phyloP scores from a whole-genome alignment of 2,329 filamentous ascomycete species.

The Moelleriella libera region DNA sequence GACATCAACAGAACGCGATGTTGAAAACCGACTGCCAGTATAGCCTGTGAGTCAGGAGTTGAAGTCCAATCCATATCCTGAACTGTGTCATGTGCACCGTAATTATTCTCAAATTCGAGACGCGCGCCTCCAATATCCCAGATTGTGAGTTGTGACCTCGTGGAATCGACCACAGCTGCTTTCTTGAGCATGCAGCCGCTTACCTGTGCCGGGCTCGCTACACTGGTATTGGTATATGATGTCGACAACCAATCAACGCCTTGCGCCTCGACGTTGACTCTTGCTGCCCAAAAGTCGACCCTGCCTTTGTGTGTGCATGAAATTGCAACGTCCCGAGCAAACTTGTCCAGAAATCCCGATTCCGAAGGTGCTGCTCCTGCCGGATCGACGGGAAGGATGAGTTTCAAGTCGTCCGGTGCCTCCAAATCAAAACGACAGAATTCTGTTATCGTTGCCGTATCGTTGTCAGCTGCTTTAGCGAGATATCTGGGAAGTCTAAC shows the following conservation, averaged over 20 bases:
- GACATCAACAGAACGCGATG: slow-evolving; percentile 69
- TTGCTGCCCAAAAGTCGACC: slow-evolving; percentile 75
- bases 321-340: slow-evolving; percentile 73
- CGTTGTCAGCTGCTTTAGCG: slow-evolving; percentile 10
- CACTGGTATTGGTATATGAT: slow-evolving; percentile 65
- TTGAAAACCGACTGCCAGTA: slow-evolving; percentile 85
- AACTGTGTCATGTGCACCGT: slow-evolving; percentile 59
- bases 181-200: slow-evolving; percentile 82
- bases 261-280: slow-evolving; percentile 44
- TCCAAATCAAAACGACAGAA: slow-evolving; percentile 61
- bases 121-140: slow-evolving; percentile 79
- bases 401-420: slow-evolving; percentile 41
- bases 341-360: slow-evolving; percentile 72
- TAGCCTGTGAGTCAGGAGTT: slow-evolving; percentile 76
- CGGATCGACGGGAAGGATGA: slow-evolving; percentile 72
- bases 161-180: slow-evolving; percentile 64
- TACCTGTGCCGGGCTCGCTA: slow-evolving; percentile 58
- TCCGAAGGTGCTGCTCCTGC: slow-evolving; percentile 59
- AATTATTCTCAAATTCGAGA: slow-evolving; percentile 68
- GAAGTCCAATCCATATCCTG: slow-evolving; percentile 89
- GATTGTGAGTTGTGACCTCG: slow-evolving; percentile 65
- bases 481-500: slow-evolving; percentile 42
- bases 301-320: slow-evolving; percentile 66
- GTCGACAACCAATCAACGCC: slow-evolving; percentile 72
- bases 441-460: slow-evolving; percentile 32